These are phyloP conservation scores for Hevea brasiliensis DNA, from an alignment of 345 rosid species.

Conservation along the genomic window DNA sequence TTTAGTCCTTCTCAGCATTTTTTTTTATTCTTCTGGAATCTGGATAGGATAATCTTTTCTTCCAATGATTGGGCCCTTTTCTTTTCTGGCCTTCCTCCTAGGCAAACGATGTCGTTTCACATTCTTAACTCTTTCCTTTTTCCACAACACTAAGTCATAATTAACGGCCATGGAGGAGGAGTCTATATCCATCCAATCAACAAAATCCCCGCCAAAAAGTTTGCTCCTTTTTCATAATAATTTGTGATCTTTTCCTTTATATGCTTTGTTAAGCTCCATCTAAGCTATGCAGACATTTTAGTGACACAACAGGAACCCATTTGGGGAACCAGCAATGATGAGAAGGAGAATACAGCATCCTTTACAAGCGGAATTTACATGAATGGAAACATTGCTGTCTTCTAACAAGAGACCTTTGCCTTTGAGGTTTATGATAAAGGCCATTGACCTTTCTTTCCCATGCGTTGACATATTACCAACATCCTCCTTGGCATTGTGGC, in stretches of 20 bases:
- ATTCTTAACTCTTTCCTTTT: background rate
- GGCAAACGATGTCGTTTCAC: background rate
- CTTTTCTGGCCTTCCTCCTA: background rate
- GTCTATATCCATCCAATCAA: background rate
- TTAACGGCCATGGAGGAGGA: too few relatives aligned
- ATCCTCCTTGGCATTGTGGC: too few relatives aligned
- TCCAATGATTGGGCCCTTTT: conserved; percentile 10
- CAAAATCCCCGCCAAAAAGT: background rate
- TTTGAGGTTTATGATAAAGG: conserved; percentile 1
- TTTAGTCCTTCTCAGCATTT: background rate
- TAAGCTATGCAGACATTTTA: too few relatives aligned
- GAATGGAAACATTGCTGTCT: background rate
- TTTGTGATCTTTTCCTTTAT: too few relatives aligned
- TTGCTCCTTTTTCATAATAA: too few relatives aligned
- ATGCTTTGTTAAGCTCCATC: too few relatives aligned
- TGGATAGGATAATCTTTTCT: too few relatives aligned
- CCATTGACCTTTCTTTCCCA: conserved; percentile 7
- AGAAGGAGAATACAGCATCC: background rate
- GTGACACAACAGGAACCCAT: background rate
- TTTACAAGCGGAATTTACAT: background rate
- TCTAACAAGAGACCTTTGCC: conserved; percentile 4
- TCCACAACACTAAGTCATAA: too few relatives aligned
- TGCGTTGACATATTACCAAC: conserved; percentile 2
- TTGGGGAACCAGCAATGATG: background rate
- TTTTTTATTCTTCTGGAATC: background rate